These are phyloP conservation scores for Daldinia concentrica DNA, from an alignment of 495 filamentous ascomycete genomes.

Conservation along the genomic window DNA sequence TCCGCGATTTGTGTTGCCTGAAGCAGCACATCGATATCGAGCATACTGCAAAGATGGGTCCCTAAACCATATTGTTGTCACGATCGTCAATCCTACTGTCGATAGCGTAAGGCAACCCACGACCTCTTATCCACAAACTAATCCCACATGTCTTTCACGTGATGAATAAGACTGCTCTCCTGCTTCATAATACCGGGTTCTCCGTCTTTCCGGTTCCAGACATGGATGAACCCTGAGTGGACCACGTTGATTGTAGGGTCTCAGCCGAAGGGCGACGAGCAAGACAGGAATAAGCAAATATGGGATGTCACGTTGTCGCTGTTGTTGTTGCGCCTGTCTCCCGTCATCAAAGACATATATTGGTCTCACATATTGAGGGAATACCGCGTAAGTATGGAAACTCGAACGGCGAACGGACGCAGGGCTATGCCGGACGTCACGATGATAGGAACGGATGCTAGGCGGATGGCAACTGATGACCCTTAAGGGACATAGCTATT, in stretches of 20 bases:
- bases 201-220: conserved; percentile 22
- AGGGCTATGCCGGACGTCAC: conserved; percentile 20
- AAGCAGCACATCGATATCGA: neutral
- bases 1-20: conserved; percentile 12
- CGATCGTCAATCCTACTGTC: conserved; percentile 8
- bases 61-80: neutral
- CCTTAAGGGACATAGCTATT: conserved; percentile 33
- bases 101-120: conserved; percentile 10
- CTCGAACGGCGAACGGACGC: conserved; percentile 20
- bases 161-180: conserved; percentile 3
- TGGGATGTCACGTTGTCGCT: conserved; percentile 14
- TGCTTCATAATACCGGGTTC: conserved; percentile 13
- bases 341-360: conserved; percentile 35
- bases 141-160: conserved; percentile 29
- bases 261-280: conserved; percentile 13
- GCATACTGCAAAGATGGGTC: neutral
- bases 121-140: conserved; percentile 9
- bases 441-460: conserved; percentile 32
- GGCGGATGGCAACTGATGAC: conserved; percentile 24
- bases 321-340: conserved; percentile 23
- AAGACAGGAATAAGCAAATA: conserved; percentile 1
- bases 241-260: conserved; percentile 33
- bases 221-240: conserved; percentile 34
- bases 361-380: conserved; percentile 33
- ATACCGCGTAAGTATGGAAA: neutral